Evolutionary conservation across 1,284 basidiomycete species (phyloP), one percentile per base, ranked within the genome.

Genomic region (Tetrapyrgos nigripes): DNA sequence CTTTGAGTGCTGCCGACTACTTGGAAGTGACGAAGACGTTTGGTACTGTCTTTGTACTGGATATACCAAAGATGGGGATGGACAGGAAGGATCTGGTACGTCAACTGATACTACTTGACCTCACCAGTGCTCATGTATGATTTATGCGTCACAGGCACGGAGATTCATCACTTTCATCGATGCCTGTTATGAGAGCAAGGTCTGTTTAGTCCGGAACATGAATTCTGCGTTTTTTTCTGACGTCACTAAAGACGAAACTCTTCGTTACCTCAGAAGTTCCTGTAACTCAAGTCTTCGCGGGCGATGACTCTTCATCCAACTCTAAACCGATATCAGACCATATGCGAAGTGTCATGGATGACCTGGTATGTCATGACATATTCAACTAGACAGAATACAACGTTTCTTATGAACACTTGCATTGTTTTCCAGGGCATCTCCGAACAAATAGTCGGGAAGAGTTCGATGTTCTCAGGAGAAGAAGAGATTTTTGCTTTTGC

Each of bases 81-180:
- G 83, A 87, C 58, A 86, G 91, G 74, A 95, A 97, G 75, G 97
- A 99, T 73, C 83, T 91, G 78, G 79, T 69, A 37, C 37, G 4
- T 40, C 19, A n/a, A 17, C 37, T 40, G 49, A 49, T 47, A 40
- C 50, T 9, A 24, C 4, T 53, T 60, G 28, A 29, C 28, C 28
- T 28, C 23, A 28, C 10, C 17, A 44, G 31, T 23, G 14, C 49
- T 27, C 11, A 35, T 35, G 31, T n/a, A n/a, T n/a, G n/a, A n/a
- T 14, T 45, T 31, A 21, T 45, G 13, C 17, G 37, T 31, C 13
- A 40, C 59, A 92, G 90, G 96, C 96, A 6, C 82, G 97, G 60
- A 82, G 97, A 60, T 98, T 99, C 73, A 99, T 99, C 73, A 97
- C 96, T 0, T 98, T 98, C 69, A 91, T 99, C 69, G 97, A 99